Base-by-base conservation (phyloP, 805 yeast genomes). In the Yarrowia phangngaensis region DNA sequence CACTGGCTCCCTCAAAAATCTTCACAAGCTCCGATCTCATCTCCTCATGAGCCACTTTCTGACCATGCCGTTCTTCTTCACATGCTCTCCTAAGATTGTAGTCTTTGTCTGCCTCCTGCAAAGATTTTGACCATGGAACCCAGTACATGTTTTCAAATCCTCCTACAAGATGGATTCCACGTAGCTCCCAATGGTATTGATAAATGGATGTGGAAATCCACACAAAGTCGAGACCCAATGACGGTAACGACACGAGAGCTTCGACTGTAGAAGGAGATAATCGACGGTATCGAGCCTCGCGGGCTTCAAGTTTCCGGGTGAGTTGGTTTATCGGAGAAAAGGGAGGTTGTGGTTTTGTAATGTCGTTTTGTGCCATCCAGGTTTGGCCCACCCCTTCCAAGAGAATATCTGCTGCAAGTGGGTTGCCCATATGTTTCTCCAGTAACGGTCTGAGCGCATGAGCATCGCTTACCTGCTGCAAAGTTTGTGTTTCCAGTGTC, bases 71-170 rank as follows among this genome's bases (percentile, higher is more conserved):
- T 8, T 47, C 14, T 9, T 26, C 35, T 12, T 34, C 48, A 5
- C 23, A 14, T 19, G 17, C 16, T 6, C 47, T n/a, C 9, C 36
- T 11, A 7, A 12, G 23, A 15, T 34, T 31, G 32, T 54, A 57
- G 4, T 47, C 53, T 6, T 15, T 31, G 12, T 56, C 60, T 0
- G 60, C 60, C 22, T 48, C 48, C 2, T 14, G 54, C n/a, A 53
- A 19, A 13, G 31, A 29, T 4, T 48, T 24, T n/a, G 36, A 27
- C 60, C 60, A 58, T 11, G 52, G 53, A 8, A 40, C 47, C 57
- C 58, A 55, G 41, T 55, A 55, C 22, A 45, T 34, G 17, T 51
- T 54, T 13, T 58, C 60, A 29, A 52, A 51, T 31, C 58, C 60
- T n/a, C 54, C 58, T 13, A 31, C 31, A 22, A 58, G 51, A 24